phyloP scores from a whole-genome alignment of 192 early-diverging fungal genomes.

The Coemansia sp. region DNA sequence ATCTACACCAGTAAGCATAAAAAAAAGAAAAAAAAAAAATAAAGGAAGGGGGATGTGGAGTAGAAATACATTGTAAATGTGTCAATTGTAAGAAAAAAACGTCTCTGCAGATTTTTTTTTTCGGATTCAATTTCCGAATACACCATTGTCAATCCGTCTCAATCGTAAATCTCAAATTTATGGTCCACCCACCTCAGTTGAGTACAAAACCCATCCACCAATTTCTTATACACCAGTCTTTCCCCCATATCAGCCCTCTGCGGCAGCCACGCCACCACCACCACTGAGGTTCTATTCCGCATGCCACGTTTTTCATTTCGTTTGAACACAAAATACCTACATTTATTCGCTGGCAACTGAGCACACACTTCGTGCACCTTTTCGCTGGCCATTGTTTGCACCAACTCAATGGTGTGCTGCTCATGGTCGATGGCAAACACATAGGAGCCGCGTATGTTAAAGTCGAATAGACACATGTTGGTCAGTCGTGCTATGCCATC shows the following conservation, averaged over 20 bases:
- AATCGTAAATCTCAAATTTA: conserved; percentile 19
- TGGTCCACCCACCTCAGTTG: conserved; percentile 20
- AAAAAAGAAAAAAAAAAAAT: background rate
- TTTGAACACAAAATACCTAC: background rate
- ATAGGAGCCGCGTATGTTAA: background rate
- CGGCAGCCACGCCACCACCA: conserved; percentile 19
- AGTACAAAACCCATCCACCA: background rate
- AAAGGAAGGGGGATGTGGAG: background rate
- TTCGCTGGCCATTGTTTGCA: background rate
- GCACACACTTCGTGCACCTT: background rate
- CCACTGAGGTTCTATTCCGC: background rate
- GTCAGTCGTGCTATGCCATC: conserved; percentile 11
- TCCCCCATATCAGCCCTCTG: conserved; percentile 8
- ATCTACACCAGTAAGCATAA: background rate
- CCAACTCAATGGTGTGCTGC: background rate
- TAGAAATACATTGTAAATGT: background rate
- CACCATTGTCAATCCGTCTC: conserved; percentile 15
- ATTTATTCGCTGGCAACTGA: background rate
- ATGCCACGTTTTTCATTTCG: background rate
- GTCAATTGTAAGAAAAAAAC: background rate
- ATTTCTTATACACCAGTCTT: conserved; percentile 8
- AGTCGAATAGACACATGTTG: conserved; percentile 20
- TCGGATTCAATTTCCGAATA: background rate
- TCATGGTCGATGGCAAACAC: conserved; percentile 14
- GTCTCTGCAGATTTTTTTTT: background rate